A percentile compares a stretch with the other conserved stretches of the same genome.
Conservation (phyloP, 345 rosid species). For the Microcos paniculata region DNA sequence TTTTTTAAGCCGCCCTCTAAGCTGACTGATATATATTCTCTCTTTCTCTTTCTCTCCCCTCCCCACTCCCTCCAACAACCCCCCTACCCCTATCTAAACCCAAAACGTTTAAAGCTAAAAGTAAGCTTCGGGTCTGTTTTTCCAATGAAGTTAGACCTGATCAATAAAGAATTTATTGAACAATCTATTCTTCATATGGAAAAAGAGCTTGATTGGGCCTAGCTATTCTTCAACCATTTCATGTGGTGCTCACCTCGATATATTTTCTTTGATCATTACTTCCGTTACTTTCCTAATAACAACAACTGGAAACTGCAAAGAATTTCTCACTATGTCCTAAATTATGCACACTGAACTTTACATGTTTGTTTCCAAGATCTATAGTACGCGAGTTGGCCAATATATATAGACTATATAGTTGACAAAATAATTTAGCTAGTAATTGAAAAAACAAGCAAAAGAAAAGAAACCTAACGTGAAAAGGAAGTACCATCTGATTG, state of each 20-base stretch:
- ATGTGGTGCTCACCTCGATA: background rate
- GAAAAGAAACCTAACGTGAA: background rate
- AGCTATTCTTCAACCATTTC: background rate
- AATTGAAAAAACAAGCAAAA: no score
- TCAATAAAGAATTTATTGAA: background rate
- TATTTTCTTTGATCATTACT: background rate
- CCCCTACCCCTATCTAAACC: no score
- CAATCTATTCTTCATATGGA: background rate
- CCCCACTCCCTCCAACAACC: no score
- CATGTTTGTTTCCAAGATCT: background rate
- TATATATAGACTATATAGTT: no score
- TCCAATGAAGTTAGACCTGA: no score
- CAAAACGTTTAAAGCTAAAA: no score
- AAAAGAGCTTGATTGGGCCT: background rate
- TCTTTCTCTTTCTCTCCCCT: background rate
- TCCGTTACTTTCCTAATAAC: background rate
- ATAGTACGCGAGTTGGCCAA: background rate
- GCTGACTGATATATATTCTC: no score
- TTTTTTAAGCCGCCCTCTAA: no score
- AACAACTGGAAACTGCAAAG: no score
- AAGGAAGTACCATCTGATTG: conserved; percentile 7
- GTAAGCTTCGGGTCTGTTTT: no score
- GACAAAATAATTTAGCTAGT: background rate
- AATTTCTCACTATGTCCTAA: background rate
- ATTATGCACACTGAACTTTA: background rate